These are phyloP conservation scores for Schwanniomyces etchellsii DNA, from an alignment of 1,139 yeast species.

Conservation along the genomic window DNA sequence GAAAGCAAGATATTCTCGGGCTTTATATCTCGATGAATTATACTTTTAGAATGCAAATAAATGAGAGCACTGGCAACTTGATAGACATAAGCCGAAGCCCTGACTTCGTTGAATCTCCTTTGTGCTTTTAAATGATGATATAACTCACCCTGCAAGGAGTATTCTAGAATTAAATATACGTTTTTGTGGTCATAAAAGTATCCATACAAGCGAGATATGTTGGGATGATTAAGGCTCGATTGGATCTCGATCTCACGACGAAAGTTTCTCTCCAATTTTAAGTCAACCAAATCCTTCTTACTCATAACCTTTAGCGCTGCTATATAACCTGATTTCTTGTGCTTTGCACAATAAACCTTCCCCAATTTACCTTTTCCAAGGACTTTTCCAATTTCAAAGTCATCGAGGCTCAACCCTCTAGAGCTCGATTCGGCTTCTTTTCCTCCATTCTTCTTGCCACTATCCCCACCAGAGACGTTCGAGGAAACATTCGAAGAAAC, in stretches of 20 bases:
- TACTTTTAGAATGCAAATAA: constrained; percentile 70
- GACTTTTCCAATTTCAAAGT: constrained; percentile 83
- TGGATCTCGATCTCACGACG: constrained; percentile 92
- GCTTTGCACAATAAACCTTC: constrained; percentile 83
- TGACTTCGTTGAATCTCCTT: constrained; percentile 63
- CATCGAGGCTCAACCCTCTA: constrained; percentile 32
- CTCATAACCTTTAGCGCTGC: constrained; percentile 92
- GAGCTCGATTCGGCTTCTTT: constrained; percentile 2
- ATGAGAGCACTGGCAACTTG: constrained; percentile 79
- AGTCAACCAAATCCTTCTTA: constrained; percentile 67
- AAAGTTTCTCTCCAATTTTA: constrained; percentile 82
- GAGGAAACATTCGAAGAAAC: neutral
- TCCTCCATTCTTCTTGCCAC: constrained; percentile 1
- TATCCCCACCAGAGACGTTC: too few relatives aligned
- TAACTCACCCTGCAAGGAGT: constrained; percentile 81
- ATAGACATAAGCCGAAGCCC: constrained; percentile 72
- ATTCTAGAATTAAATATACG: constrained; percentile 81
- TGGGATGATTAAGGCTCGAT: constrained; percentile 66
- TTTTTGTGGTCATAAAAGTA: constrained; percentile 77
- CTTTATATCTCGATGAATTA: constrained; percentile 88
- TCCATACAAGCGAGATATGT: constrained; percentile 76
- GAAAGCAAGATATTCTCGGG: constrained; percentile 86
- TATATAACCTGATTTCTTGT: constrained; percentile 66
- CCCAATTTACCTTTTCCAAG: constrained; percentile 95
- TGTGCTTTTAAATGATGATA: constrained; percentile 63